These are phyloP conservation scores for Ophioceras dolichostomum DNA, from an alignment of 2,329 filamentous ascomycete species.

Conservation along the genomic window DNA sequence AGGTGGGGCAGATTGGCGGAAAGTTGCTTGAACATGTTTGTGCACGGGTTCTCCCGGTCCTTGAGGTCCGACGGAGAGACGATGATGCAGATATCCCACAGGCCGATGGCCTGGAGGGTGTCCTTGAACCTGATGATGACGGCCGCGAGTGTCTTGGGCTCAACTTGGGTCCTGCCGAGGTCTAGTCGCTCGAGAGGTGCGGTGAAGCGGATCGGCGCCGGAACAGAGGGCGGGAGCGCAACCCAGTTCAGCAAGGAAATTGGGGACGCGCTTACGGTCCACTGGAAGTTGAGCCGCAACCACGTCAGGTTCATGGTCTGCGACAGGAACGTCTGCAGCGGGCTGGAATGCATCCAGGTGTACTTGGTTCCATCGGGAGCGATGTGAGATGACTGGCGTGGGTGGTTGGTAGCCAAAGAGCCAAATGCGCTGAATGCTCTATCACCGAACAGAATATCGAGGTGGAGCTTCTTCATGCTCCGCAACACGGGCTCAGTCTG, in stretches of 20 bases:
- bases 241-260: background rate
- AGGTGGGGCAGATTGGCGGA: background rate
- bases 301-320: conserved; percentile 30
- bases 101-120: background rate
- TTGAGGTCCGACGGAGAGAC: background rate
- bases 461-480: conserved; percentile 31
- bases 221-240: background rate
- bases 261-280: background rate
- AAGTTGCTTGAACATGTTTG: background rate
- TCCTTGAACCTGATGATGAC: background rate
- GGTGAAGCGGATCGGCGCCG: background rate
- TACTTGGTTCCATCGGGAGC: conserved; percentile 8
- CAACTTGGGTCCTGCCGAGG: background rate
- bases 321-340: conserved; percentile 22
- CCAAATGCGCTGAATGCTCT: no score
- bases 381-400: background rate
- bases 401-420: no score
- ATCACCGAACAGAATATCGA: conserved; percentile 17
- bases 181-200: conserved; percentile 1
- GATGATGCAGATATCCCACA: background rate
- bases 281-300: conserved; percentile 38
- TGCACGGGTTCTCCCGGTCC: background rate
- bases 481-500: conserved; percentile 26
- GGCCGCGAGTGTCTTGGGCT: background rate
- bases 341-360: conserved; percentile 8